Base-by-base conservation (phyloP, 371 early-diverging fungal species). In the Lichtheimia ramosa region DNA sequence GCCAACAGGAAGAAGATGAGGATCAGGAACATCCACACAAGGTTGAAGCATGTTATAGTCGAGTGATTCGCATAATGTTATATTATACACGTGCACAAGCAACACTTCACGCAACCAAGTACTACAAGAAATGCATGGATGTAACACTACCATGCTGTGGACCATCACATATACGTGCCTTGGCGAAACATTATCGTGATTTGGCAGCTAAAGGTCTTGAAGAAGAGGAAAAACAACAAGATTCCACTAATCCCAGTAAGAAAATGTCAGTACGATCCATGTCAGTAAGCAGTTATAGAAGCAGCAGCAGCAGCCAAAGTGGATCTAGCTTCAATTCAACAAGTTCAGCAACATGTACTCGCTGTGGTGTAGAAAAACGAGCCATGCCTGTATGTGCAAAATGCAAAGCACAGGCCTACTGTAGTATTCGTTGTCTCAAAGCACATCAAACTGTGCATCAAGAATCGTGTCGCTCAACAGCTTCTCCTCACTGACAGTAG, bases 361-460 rank as follows among this genome's bases (percentile, higher is more conserved):
- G 57, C 16, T 68, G 68, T 46, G 55, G 58, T 16, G 43, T 57
- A 5, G 63, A 68, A 51, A 59, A 61, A 25, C 57, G 43, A 15
- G 56, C 57, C 16, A 68, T 68, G 68, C 68, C 68, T 6, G 68
- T 68, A 8, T 68, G 68, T 52, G 60, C 63, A 15, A 58, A 59
- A 14, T 68, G 68, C 34, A 59, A 57, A 57, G 39, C 56, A 10
- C 68, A 63, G 27, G 41, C 55, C 15, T 68, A 68, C n/a, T 68
- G 68, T 24, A 61, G 68, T 40, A 42, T 41, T 21, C 53, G 59
- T n/a, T 68, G 68, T 40, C 57, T 60, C 10, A 24, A 13, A n/a
- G 59, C 59, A 28, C 59, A 58, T 41, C 25, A 56, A 25, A 25
- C 57, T 5, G 43, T 56, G 18, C 57, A 56, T 56, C 57, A 56